Evolutionary conservation across 768 basidiomycete genomes (phyloP).

Genomic region (Tephrocybe sp.): DNA sequence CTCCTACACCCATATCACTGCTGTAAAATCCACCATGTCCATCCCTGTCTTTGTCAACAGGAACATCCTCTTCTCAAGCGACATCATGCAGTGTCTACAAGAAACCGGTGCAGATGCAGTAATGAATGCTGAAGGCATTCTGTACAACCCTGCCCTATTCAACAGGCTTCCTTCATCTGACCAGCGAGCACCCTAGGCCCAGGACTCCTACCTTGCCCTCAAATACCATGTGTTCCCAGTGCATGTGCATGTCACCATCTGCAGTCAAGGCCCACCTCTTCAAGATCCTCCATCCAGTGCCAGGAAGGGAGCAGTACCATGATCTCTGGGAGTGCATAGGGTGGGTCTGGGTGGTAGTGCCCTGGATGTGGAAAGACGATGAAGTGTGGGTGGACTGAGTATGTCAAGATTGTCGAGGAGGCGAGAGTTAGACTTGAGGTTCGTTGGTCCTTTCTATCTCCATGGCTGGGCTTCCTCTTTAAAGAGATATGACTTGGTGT

Average conservation of each 20-base stretch:
- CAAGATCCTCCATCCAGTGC: slow-evolving; percentile 82
- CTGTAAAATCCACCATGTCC: too few relatives aligned
- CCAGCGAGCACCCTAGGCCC: slow-evolving; percentile 42
- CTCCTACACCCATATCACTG: too few relatives aligned
- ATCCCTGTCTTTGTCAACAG: too few relatives aligned
- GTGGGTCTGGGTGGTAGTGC: slow-evolving; percentile 37
- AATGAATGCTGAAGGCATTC: too few relatives aligned
- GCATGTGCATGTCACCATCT: slow-evolving; percentile 54
- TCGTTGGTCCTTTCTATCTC: slow-evolving; percentile 7
- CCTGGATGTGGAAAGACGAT: not conserved
- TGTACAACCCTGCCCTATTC: too few relatives aligned
- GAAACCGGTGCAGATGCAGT: too few relatives aligned
- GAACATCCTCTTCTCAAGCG: not conserved
- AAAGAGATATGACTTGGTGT: slow-evolving; percentile 40
- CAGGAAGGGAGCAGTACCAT: slow-evolving; percentile 48
- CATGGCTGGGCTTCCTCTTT: not conserved
- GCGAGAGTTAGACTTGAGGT: slow-evolving; percentile 58
- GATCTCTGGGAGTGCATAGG: slow-evolving; percentile 79
- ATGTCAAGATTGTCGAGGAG: slow-evolving; percentile 56
- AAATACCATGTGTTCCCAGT: slow-evolving; percentile 81
- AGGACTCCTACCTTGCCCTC: slow-evolving; percentile 66
- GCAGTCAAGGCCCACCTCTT: slow-evolving; percentile 93
- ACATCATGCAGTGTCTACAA: too few relatives aligned
- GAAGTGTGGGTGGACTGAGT: slow-evolving; percentile 35
- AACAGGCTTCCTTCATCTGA: too few relatives aligned